phyloP scores from a whole-genome alignment of 208 protist species.

The Acanthamoeba castellanii region DNA sequence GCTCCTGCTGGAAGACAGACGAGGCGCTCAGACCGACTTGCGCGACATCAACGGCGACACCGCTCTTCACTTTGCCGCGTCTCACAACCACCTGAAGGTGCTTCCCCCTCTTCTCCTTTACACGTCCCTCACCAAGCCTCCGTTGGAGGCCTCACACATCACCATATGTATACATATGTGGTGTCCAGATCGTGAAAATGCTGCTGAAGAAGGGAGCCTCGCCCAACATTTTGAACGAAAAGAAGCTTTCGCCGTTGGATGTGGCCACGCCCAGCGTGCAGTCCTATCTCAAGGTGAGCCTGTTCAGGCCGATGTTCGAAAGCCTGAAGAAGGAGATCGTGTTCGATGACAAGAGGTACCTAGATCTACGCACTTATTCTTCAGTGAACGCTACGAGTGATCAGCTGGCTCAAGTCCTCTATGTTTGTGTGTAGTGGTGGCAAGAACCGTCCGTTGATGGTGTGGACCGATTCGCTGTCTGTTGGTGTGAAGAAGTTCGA shows the following conservation, averaged over 20 bases:
- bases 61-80: slow-evolving; percentile 69
- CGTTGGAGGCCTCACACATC: background rate
- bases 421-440: background rate
- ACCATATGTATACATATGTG: no score
- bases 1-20: slow-evolving; percentile 31
- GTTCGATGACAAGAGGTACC: background rate
- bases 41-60: slow-evolving; percentile 63
- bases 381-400: no score
- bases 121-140: background rate
- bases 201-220: slow-evolving; percentile 40
- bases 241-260: slow-evolving; percentile 28
- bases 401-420: background rate
- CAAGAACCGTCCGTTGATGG: slow-evolving; percentile 18
- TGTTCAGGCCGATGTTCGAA: slow-evolving; percentile 72
- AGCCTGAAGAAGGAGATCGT: slow-evolving; percentile 56
- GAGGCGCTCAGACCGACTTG: background rate
- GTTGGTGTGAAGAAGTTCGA: slow-evolving; percentile 69
- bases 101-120: background rate
- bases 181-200: slow-evolving; percentile 63
- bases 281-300: slow-evolving; percentile 36
- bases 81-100: slow-evolving; percentile 66
- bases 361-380: background rate
- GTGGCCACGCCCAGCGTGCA: slow-evolving; percentile 52
- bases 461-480: slow-evolving; percentile 57
- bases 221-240: slow-evolving; percentile 41